Conservation (phyloP, 192 early-diverging fungal genomes). For the Umbelopsis sp. region DNA sequence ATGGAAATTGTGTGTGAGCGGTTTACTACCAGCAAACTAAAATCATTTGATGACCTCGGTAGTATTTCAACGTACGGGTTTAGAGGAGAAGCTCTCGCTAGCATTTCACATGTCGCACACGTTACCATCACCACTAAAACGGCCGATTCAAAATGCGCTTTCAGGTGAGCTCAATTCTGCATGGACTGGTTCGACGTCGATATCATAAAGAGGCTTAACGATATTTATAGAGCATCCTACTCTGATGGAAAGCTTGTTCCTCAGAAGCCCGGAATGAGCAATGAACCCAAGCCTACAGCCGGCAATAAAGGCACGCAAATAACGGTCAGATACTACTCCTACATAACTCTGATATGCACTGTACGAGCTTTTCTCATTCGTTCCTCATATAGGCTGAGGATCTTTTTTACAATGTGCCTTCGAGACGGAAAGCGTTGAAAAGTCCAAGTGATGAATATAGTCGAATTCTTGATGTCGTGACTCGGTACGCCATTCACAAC, state of each 20-base stretch:
- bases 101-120: slow-evolving; percentile 94
- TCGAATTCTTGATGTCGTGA: slow-evolving; percentile 86
- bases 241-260: slow-evolving; percentile 85
- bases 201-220: not conserved
- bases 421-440: slow-evolving; percentile 82
- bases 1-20: slow-evolving; percentile 90
- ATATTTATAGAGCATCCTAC: slow-evolving; percentile 68
- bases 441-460: slow-evolving; percentile 89
- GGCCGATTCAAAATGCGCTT: slow-evolving; percentile 74
- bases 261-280: slow-evolving; percentile 65
- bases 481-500: slow-evolving; percentile 94
- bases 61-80: slow-evolving; percentile 93
- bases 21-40: slow-evolving; percentile 94
- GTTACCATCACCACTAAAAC: slow-evolving; percentile 85
- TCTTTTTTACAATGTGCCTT: slow-evolving; percentile 92
- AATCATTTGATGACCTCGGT: slow-evolving; percentile 81
- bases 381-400: slow-evolving; percentile 73
- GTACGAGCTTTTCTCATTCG: not conserved
- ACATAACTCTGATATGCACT: not conserved
- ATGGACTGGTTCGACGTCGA: too few relatives aligned
- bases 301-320: slow-evolving; percentile 96
- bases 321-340: slow-evolving; percentile 53
- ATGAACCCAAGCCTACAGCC: slow-evolving; percentile 90
- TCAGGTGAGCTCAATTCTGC: slow-evolving; percentile 46
- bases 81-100: slow-evolving; percentile 95